A percentile compares a stretch with the other conserved stretches of the same genome.
Conservation (phyloP, 257 asterid species). For the Lycium ferocissimum region DNA sequence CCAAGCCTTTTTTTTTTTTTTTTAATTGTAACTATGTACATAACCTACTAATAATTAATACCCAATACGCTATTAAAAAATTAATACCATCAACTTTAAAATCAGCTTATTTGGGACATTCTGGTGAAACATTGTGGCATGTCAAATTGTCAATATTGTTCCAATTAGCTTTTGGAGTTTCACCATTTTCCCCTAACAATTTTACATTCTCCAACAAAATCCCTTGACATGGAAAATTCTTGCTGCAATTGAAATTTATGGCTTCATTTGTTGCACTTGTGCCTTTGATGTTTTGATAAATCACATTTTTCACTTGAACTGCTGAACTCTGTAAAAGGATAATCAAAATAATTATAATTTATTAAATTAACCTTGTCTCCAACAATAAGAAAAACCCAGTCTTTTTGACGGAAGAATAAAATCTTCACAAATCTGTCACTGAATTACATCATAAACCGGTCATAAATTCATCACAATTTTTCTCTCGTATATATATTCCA, state of each 20-base stretch:
- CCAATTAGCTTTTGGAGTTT: constrained; percentile 11
- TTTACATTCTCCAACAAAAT: constrained; percentile 53
- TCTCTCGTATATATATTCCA: too few relatives aligned
- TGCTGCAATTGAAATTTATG: constrained; percentile 61
- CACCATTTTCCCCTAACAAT: constrained; percentile 26
- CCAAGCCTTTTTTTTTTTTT: background rate
- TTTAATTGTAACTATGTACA: background rate
- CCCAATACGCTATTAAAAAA: constrained; percentile 13
- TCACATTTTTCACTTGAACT: constrained; percentile 57
- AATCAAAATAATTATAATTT: background rate
- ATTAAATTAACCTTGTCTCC: background rate
- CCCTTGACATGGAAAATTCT: constrained; percentile 60
- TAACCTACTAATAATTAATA: background rate
- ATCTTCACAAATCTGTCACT: too few relatives aligned
- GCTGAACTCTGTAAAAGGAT: constrained; percentile 47
- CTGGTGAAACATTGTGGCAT: background rate
- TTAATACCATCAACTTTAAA: background rate
- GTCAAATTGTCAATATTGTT: background rate
- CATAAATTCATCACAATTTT: too few relatives aligned
- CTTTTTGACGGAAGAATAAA: too few relatives aligned
- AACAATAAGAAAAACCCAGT: background rate
- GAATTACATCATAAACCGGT: too few relatives aligned
- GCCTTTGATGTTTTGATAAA: constrained; percentile 64
- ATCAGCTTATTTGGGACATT: background rate
- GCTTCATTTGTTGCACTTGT: constrained; percentile 65